Percentiles rank a stretch among this genome's conserved stretches.
phyloP scores from a whole-genome alignment of 1,284 basidiomycete species.

The Malassezia nana region DNA sequence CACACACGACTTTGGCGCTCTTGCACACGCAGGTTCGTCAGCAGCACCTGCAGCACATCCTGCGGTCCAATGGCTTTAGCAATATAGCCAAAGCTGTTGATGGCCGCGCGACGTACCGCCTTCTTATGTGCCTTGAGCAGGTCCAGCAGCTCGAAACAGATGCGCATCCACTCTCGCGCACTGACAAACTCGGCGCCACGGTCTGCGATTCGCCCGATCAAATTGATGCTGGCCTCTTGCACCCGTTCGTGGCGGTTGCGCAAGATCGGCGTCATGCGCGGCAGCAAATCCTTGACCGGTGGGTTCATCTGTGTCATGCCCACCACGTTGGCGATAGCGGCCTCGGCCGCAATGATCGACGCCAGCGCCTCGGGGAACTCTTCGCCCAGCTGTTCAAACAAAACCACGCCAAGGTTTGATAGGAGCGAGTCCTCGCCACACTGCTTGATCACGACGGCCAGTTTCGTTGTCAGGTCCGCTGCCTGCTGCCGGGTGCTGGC shows the following conservation, averaged over 20 bases:
- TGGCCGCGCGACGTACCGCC: conserved; percentile 92
- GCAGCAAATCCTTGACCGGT: conserved; percentile 92
- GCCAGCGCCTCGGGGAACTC: conserved; percentile 95
- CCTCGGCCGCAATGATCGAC: conserved; percentile 95
- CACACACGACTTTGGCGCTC: conserved; percentile 98
- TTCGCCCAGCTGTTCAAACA: conserved; percentile 97
- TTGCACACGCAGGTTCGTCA: conserved; percentile 94
- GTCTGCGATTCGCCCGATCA: conserved; percentile 98
- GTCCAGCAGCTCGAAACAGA: conserved; percentile 96
- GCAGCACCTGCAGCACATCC: conserved; percentile 87
- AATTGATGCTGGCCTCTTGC: conserved; percentile 97
- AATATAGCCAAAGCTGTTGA: conserved; percentile 99
- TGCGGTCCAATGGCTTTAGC: conserved; percentile 98
- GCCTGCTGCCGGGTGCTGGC: conserved; percentile 98
- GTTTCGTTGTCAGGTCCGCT: conserved; percentile 83
- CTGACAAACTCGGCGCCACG: conserved; percentile 97
- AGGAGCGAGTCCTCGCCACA: conserved; percentile 92
- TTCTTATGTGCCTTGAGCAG: conserved; percentile 98
- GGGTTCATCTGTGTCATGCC: conserved; percentile 99
- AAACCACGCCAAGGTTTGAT: conserved; percentile 88
- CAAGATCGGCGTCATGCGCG: conserved; percentile 97
- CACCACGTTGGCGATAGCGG: conserved; percentile 96
- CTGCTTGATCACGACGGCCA: conserved; percentile 96
- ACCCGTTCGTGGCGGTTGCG: conserved; percentile 99
- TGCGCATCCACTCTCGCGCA: conserved; percentile 99